Percentiles rank a stretch among this genome's conserved stretches.
phyloP scores from a whole-genome alignment of 2,329 filamentous ascomycete genomes.

The Shiraia bambusicola region DNA sequence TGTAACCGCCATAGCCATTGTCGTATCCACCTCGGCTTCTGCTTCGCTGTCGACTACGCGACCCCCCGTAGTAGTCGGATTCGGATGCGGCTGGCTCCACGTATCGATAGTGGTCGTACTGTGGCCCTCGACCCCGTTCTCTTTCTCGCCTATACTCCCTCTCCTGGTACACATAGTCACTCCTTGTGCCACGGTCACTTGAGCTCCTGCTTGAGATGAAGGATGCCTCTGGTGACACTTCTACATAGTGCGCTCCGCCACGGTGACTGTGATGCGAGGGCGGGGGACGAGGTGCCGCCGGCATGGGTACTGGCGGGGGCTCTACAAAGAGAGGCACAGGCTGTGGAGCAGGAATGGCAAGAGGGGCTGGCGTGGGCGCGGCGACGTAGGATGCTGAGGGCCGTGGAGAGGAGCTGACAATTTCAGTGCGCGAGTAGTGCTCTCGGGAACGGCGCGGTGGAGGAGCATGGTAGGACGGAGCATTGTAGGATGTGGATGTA shows the following conservation, averaged over 20 bases:
- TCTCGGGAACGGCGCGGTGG: too few relatives aligned
- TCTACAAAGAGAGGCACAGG: conserved; percentile 46
- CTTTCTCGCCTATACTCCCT: conserved; percentile 46
- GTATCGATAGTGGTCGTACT: conserved; percentile 52
- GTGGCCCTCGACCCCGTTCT: conserved; percentile 39
- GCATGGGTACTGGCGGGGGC: conserved; percentile 35
- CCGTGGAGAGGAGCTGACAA: conserved; percentile 34
- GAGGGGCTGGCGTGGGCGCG: conserved; percentile 34
- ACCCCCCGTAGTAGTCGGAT: conserved; percentile 31
- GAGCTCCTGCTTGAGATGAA: conserved; percentile 35
- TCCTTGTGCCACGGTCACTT: conserved; percentile 24
- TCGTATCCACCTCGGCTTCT: conserved; percentile 33
- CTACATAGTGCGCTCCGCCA: conserved; percentile 45
- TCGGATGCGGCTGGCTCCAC: conserved; percentile 44
- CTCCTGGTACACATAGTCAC: conserved; percentile 49
- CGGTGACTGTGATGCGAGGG: conserved; percentile 26
- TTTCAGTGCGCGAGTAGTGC: conserved; percentile 35
- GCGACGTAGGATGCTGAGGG: conserved; percentile 35
- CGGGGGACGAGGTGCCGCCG: conserved; percentile 26
- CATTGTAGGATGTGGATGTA: conserved; percentile 26
- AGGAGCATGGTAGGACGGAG: conserved; percentile 16
- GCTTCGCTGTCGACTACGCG: conserved; percentile 33
- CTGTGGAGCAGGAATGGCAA: conserved; percentile 43
- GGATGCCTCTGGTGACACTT: conserved; percentile 44
- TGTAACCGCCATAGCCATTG: conserved; percentile 28